Evolutionary conservation across 805 yeast species (phyloP), one percentile per base, ranked within the genome.

Genomic region (Sugiyamaella lignohabitans): DNA sequence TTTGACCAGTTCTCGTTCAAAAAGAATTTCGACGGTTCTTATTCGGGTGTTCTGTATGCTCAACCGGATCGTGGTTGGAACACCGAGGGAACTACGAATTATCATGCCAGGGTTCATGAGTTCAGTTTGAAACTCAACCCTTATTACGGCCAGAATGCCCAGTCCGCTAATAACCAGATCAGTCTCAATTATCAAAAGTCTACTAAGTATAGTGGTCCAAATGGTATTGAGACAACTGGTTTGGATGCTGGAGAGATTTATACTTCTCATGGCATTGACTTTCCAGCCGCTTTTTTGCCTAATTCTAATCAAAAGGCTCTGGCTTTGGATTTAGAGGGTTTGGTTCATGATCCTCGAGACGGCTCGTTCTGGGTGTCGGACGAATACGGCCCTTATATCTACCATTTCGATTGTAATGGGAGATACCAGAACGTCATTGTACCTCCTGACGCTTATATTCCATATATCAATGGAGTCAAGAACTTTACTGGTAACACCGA

Each of bases 1-100:
- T 18, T 50, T 16, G 50, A 50, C 38, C 51, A 42, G 42, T 3
- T 22, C 11, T 24, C 45, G 20, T 50, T 48, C 49, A 32, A 8
- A 6, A 23, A 22, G 5, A 39, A 41, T 17, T 19, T 21, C 5
- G 48, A 47, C 18, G 53, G 48, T 14, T 29, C 43, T 36, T 52
- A 52, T 40, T 16, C 32, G 11, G 53, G 51, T 18, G 42, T 34
- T n/a, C 39, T 50, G 39, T 50, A 47, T 42, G 49, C 49, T 4
- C 51, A 47, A 47, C 53, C 53, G 4, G 53, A 50, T 22, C 40
- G 53, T 30, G 53, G 53, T 38, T 50, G 53, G 53, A 50, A 50
- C 38, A 50, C 53, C 30, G 51, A 40, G 41, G 10, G 11, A 14
- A 47, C 51, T n/a, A 49, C 44, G 14, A 32, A 50, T 42, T 50